A percentile compares a stretch with the other conserved stretches of the same genome.
Evolutionary conservation across 768 basidiomycete genomes (phyloP).

Genomic region (Mycena rosella): DNA sequence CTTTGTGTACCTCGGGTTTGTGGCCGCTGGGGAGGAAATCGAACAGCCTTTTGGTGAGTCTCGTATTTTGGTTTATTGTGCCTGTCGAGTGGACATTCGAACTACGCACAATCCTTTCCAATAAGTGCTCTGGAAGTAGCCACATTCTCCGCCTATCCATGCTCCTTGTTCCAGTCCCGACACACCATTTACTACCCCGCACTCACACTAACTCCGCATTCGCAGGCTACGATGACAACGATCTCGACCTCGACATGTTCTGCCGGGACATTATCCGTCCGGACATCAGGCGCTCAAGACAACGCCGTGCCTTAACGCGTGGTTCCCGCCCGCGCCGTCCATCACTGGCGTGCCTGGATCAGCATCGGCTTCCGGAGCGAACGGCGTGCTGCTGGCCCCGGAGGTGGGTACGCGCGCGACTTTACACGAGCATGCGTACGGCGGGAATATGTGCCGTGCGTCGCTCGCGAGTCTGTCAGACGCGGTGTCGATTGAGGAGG

Average conservation of each 20-base stretch:
- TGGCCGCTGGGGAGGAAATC: constrained; percentile 79
- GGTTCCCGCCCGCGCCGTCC: constrained; percentile 23
- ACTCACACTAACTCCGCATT: background rate
- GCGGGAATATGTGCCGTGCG: constrained; percentile 34
- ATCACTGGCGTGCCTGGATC: background rate
- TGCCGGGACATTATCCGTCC: constrained; percentile 67
- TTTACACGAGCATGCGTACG: background rate
- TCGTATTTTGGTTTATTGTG: background rate
- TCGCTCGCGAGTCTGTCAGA: constrained; percentile 34
- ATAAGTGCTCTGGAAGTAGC: too few relatives aligned
- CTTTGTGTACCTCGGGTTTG: constrained; percentile 80
- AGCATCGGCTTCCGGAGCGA: background rate
- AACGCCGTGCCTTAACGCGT: constrained; percentile 63
- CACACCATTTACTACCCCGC: too few relatives aligned
- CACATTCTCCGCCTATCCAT: too few relatives aligned
- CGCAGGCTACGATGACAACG: constrained; percentile 74
- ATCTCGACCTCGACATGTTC: constrained; percentile 76
- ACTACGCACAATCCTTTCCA: too few relatives aligned
- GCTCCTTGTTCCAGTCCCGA: too few relatives aligned
- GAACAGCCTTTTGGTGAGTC: constrained; percentile 74
- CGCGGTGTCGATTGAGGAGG: constrained; percentile 1
- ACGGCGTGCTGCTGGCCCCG: too few relatives aligned
- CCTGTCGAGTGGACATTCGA: too few relatives aligned
- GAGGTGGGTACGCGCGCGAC: background rate
- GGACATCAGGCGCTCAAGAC: constrained; percentile 67